Evolutionary conservation across 768 basidiomycete species (phyloP).

Genomic region (Aureoboletus auriporus): DNA sequence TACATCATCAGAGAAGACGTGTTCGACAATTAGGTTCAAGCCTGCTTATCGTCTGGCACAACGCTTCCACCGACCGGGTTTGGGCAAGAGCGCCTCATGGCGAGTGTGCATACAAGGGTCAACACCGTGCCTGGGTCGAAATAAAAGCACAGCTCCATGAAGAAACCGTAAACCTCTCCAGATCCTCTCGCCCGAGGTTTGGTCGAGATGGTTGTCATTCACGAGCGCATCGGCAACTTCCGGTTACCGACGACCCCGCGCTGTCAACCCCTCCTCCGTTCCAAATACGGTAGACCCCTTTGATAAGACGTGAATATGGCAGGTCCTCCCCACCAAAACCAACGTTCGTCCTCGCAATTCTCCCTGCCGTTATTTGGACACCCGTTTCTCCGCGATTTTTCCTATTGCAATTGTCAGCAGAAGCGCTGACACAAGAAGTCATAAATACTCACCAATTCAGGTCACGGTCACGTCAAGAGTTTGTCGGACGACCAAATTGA

Average conservation of each 20-base stretch:
- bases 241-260: constrained; percentile 9
- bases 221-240: constrained; percentile 13
- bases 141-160: neutral
- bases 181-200: neutral
- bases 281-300: constrained; percentile 2
- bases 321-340: constrained; percentile 11
- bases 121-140: constrained; percentile 14
- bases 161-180: too few relatives aligned
- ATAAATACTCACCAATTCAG: neutral
- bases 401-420: neutral
- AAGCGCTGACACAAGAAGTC: constrained; percentile 6
- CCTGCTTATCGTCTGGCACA: constrained; percentile 5
- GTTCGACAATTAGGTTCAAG: too few relatives aligned
- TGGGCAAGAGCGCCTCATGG: constrained; percentile 10
- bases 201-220: neutral
- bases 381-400: neutral
- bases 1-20: neutral
- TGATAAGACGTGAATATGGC: constrained; percentile 7
- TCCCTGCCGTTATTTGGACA: constrained; percentile 15
- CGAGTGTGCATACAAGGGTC: constrained; percentile 3
- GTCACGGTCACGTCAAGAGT: neutral
- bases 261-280: constrained; percentile 3
- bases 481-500: constrained; percentile 1
- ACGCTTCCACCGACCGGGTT: constrained; percentile 11
- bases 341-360: constrained; percentile 25